Evolutionary conservation across 306 rosid species (phyloP).

Genomic region (Sechiopsis laciniata): DNA sequence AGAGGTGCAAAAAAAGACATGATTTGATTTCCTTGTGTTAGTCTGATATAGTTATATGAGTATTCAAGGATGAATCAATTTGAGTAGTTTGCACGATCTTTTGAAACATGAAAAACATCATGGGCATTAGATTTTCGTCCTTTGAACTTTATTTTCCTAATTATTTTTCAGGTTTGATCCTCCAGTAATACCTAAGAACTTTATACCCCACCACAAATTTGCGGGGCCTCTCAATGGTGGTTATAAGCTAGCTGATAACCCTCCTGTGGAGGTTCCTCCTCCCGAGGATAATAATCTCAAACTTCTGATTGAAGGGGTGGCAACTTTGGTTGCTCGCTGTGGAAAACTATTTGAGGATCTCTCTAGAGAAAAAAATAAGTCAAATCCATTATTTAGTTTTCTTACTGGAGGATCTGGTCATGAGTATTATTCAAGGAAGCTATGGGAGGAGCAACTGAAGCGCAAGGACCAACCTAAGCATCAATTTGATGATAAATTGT

Average conservation of each 20-base stretch:
- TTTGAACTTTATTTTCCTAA: constrained; percentile 27
- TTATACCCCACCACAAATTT: constrained; percentile 69
- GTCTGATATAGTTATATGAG: background rate
- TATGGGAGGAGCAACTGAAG: constrained; percentile 85
- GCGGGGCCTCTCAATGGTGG: constrained; percentile 60
- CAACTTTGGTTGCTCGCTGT: constrained; percentile 86
- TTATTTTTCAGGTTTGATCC: constrained; percentile 64
- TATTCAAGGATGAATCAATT: constrained; percentile 11
- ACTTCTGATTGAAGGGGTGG: constrained; percentile 83
- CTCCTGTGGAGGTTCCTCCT: constrained; percentile 65
- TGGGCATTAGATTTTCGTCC: constrained; percentile 1
- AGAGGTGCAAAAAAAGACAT: constrained; percentile 42
- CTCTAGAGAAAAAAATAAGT: constrained; percentile 75
- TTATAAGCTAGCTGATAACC: constrained; percentile 48
- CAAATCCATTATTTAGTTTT: constrained; percentile 80
- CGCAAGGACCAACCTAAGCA: constrained; percentile 44
- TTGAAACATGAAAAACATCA: background rate
- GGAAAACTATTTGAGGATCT: constrained; percentile 93
- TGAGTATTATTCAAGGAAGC: constrained; percentile 78
- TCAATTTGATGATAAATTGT: constrained; percentile 47
- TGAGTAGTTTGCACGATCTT: background rate
- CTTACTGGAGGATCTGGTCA: constrained; percentile 87
- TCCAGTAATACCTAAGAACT: constrained; percentile 74
- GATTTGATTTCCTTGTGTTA: constrained; percentile 11
- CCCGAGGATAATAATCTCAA: constrained; percentile 79